Base-by-base conservation (phyloP, 2,329 filamentous ascomycete species). In the Metarhizium sp. region DNA sequence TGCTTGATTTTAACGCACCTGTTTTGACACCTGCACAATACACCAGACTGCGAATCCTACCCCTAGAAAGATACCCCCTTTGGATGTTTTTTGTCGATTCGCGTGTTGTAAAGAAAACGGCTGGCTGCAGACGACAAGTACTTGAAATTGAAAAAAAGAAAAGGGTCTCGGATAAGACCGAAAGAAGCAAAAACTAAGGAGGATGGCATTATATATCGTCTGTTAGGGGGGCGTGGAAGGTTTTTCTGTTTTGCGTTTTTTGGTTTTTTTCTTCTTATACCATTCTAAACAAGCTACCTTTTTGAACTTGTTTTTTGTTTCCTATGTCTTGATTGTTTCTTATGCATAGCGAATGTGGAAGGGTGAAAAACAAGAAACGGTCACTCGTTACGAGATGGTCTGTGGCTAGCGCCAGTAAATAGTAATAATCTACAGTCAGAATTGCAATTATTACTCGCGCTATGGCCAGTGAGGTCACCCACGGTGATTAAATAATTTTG, bases 21-120 rank as follows among this genome's bases (percentile, higher is more conserved):
- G 40, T 54, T 43, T 25, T 32, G 8, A 32, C 36, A 48, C 34
- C 18, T 40, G 38, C 11, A 16, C 29, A 47, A 49, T 53, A 53
- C 52, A 57, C 58, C 64, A 69, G 62, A 68, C 60, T 69, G 68
- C 66, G 59, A 69, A 64, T 51, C 53, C 47, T 53, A 54, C 42
- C 52, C 61, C 65, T 69, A 71, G 67, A 71, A 70, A 71, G 70
- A 72, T 72, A 72, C 70, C 70, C 70, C 62, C 25, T 62, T 67
- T 71, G 64, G 63, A 68, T 66, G 47, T 52, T 58, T 60, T 53
- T 57, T 50, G 38, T 51, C 42, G n/a, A 32, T 40, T 54, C 29
- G 42, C 42, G 45, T 30, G 45, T 48, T 48, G 45, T 14, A 16
- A 30, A 30, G 45, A n/a, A 46, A 16, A 48, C 45, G 20, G 25